Evolutionary conservation across 2,329 filamentous ascomycete species (phyloP), one percentile per base, ranked within the genome.

Genomic region (Colletotrichum higginsianum): DNA sequence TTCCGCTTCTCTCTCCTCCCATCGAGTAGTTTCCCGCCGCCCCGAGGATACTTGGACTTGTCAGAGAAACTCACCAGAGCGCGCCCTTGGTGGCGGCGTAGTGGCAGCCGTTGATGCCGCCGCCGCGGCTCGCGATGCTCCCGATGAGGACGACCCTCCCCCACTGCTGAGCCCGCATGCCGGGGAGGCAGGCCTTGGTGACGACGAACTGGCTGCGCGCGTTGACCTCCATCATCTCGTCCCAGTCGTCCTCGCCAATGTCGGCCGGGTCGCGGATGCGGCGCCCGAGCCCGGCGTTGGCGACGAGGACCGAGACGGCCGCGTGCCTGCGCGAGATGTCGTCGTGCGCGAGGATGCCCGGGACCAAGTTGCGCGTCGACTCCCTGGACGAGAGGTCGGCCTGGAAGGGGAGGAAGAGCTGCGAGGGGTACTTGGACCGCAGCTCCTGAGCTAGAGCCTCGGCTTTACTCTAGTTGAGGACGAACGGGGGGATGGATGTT

Each of bases 161-260:
- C 80, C 79, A 81, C 2, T 70, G 61, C 67, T 81, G 80, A 0
- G 63, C 35, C 8, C 80, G 74, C 80, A 81, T 81, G 0, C 77
- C 78, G 15, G 74, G 65, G 2, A 81, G 44, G 52, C 79, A 81
- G 0, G 76, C 76, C 40, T 78, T 80, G 2, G 79, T 79, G 2
- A 81, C 77, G 5, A 80, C 79, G 57, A 82, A 81, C 57, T 81
- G 79, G 66, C 79, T 80, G 16, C 79, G 74, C 0, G 77, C 57
- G 67, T 82, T 80, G 38, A 81, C 75, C 42, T 81, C 80, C 74
- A 82, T 78, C 69, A 81, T 75, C 56, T 79, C 76, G 71, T 82
- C 80, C 80, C 80, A 82, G 50, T 82, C 80, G 2, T 79, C 79
- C 44, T 82, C 80, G 44, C 66, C 67, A 35, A 82, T 81, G 23